These are phyloP conservation scores for Termitomyces sp. DNA, from an alignment of 768 basidiomycete genomes.

Conservation along the genomic window DNA sequence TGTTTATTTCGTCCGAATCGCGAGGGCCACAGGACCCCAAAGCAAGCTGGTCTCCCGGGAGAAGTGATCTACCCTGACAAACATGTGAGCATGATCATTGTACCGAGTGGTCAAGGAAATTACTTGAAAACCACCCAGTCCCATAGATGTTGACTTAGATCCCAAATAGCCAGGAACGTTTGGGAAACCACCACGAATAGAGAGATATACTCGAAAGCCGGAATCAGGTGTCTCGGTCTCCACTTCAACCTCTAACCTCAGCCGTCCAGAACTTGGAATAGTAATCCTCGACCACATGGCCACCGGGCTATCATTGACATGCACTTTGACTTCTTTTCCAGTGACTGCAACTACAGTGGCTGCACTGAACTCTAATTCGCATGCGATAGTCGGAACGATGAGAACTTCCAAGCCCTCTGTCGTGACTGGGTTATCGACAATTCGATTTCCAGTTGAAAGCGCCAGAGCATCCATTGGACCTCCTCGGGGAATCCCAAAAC, in stretches of 20 bases:
- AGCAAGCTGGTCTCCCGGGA: conserved; percentile 44
- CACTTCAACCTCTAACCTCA: conserved; percentile 32
- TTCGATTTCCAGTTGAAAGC: conserved; percentile 48
- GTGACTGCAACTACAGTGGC: conserved; percentile 49
- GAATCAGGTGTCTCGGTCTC: conserved; percentile 12
- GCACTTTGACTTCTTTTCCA: conserved; percentile 40
- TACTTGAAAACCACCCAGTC: conserved; percentile 52
- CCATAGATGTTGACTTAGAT: conserved; percentile 62
- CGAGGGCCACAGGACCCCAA: conserved; percentile 28
- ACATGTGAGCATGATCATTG: background rate
- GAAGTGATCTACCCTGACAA: conserved; percentile 44
- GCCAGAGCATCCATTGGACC: conserved; percentile 63
- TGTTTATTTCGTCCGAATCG: conserved; percentile 7
- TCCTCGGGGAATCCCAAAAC: conserved; percentile 55
- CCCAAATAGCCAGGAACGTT: conserved; percentile 50
- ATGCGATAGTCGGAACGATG: conserved; percentile 35
- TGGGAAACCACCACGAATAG: conserved; percentile 57
- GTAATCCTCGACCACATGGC: conserved; percentile 45
- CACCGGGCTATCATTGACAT: conserved; percentile 30
- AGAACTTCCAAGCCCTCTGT: conserved; percentile 56
- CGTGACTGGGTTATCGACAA: conserved; percentile 46
- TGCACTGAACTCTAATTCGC: conserved; percentile 45
- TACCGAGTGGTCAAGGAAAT: background rate
- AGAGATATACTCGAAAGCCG: conserved; percentile 53
- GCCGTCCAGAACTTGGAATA: conserved; percentile 37